phyloP scores from a whole-genome alignment of 2,329 filamentous ascomycete species.

The Xylaria sp. region DNA sequence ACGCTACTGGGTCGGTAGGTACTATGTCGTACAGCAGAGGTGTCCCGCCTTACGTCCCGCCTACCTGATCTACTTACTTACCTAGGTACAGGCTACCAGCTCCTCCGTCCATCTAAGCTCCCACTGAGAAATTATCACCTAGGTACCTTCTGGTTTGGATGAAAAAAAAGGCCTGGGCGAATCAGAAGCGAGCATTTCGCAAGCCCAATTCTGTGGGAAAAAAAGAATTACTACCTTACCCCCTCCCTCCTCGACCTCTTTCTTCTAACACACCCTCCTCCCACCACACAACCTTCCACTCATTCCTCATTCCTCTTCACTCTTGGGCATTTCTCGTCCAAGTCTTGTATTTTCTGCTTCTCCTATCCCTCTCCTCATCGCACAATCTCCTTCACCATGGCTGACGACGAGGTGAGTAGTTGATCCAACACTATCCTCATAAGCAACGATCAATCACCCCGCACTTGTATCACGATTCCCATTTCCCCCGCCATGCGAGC shows the following conservation, averaged over 20 bases:
- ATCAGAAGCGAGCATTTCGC: slow-evolving; percentile 30
- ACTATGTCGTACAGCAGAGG: slow-evolving; percentile 5
- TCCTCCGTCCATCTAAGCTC: background rate
- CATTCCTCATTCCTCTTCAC: slow-evolving; percentile 39
- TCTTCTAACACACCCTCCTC: slow-evolving; percentile 35
- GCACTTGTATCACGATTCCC: slow-evolving; percentile 38
- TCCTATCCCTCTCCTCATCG: slow-evolving; percentile 25
- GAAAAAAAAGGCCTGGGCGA: slow-evolving; percentile 26
- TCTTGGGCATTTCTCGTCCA: slow-evolving; percentile 40
- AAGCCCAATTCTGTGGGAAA: slow-evolving; percentile 37
- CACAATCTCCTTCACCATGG: slow-evolving; percentile 63
- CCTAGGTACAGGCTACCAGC: background rate
- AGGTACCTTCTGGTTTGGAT: slow-evolving; percentile 9
- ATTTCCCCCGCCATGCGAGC: slow-evolving; percentile 28
- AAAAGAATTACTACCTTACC: slow-evolving; percentile 32
- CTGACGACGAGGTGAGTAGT: slow-evolving; percentile 64
- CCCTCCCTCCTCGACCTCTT: slow-evolving; percentile 35
- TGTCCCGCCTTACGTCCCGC: background rate
- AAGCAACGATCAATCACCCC: slow-evolving; percentile 36
- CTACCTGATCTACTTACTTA: background rate
- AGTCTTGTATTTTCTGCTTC: slow-evolving; percentile 41
- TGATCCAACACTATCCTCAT: background rate
- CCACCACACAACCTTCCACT: slow-evolving; percentile 35
- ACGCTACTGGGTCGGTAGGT: background rate
- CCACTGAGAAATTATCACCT: background rate